Percentiles rank a stretch among this genome's conserved stretches.
Conservation (phyloP, 73 alveolate species). For the Paramecium bursaria region DNA sequence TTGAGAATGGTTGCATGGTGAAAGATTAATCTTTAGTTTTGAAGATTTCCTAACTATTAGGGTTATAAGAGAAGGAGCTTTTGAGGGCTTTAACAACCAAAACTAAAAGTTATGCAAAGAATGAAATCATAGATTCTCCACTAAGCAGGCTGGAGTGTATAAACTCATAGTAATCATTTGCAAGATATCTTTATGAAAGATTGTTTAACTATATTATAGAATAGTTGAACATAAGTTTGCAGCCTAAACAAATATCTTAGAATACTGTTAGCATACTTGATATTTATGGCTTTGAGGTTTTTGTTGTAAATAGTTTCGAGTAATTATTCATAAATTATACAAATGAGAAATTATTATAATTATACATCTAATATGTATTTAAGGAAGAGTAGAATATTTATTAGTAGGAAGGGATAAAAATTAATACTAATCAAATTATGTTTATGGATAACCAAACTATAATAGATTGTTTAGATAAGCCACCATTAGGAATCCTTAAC, state of each 20-base stretch:
- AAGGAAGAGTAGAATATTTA: constrained; percentile 82
- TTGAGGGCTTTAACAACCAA: too few species aligned
- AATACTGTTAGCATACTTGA: constrained; percentile 82
- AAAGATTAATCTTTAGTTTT: too few species aligned
- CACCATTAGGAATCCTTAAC: constrained; percentile 65
- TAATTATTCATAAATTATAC: constrained; percentile 93
- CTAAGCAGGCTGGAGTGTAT: constrained; percentile 73
- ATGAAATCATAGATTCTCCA: too few species aligned
- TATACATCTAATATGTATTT: constrained; percentile 89
- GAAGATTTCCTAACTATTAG: too few species aligned
- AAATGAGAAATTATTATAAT: constrained; percentile 91
- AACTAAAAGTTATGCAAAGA: too few species aligned
- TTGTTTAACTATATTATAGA: constrained; percentile 90
- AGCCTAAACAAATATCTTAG: constrained; percentile 68
- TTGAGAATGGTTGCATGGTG: too few species aligned
- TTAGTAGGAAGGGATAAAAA: constrained; percentile 66
- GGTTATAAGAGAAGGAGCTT: too few species aligned
- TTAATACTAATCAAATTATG: constrained; percentile 36
- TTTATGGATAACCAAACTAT: constrained; percentile 71
- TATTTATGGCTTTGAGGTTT: constrained; percentile 94
- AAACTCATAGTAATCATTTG: constrained; percentile 90
- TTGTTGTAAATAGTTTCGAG: constrained; percentile 91
- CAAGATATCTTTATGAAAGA: constrained; percentile 82
- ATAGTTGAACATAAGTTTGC: constrained; percentile 88
- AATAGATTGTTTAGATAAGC: constrained; percentile 74